Base-by-base conservation (phyloP, 768 basidiomycete species). In the Lepiota brunneoincarnata region DNA sequence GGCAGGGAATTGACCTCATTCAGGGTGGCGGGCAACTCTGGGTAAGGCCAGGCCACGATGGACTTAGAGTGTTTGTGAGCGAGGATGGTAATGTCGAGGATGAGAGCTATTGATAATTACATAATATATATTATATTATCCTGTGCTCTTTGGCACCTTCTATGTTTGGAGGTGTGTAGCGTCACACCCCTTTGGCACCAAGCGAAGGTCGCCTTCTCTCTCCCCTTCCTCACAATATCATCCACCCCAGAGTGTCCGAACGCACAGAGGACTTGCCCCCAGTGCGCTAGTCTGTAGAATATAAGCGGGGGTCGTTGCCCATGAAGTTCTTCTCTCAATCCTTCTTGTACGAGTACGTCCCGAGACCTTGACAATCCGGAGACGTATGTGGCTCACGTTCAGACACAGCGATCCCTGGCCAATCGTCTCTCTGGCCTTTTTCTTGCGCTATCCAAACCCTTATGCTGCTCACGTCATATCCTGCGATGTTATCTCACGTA, bases 361-460 rank as follows among this genome's bases (percentile, higher is more conserved):
- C 26, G 11, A 41, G n/a, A 24, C n/a, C 31, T 18, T 17, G 34
- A n/a, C 5, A 23, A 44, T 51, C 26, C 34, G 48, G 28, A 46
- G 48, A 45, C 45, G 58, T 26, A 31, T 49, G 28, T 54, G 41
- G 54, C 62, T 62, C 18, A 67, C 61, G 42, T 51, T n/a, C 55
- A 14, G 46, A 23, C 57, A 14, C 62, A 94, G 93, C 78, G 92
- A 97, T 82, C 83, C 93, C 69, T 93, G 95, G 84, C 79, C 91
- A 54, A 95, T 91, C 61, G 91, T 96, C 55, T 85, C 95, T 17
- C 78, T 96, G 59, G 95, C 95, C 11, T 97, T 89, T 77, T 95
- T 95, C 67, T 76, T 97, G 55, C 89, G 95, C 58, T 98, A 97
- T 71, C 95, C 95, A 3, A 98, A 97, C 67, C 93, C 95, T 45